Conservation (phyloP, 164 flowering plant genomes). For the Chimonanthus praecox region DNA sequence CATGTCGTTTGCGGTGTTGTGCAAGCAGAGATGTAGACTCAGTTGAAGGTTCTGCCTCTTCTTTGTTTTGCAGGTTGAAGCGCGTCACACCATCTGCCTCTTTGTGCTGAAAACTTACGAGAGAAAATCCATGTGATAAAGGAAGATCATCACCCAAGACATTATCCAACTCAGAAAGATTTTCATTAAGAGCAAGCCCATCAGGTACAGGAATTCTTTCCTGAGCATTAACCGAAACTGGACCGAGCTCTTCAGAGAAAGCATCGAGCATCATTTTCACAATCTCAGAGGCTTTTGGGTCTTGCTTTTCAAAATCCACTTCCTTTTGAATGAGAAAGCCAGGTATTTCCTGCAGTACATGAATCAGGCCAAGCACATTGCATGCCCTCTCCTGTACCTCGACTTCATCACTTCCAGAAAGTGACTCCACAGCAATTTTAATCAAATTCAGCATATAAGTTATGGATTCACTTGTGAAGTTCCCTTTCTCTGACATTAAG, state of each 20-base stretch:
- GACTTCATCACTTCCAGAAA: constrained; percentile 56
- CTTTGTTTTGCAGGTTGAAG: constrained; percentile 28
- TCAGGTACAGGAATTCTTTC: constrained; percentile 70
- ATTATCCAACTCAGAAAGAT: constrained; percentile 62
- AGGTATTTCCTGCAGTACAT: constrained; percentile 38
- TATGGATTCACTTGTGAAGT: constrained; percentile 42
- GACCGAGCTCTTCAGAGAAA: constrained; percentile 69
- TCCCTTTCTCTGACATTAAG: constrained; percentile 12
- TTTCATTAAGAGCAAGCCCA: constrained; percentile 56
- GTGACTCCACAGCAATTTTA: constrained; percentile 56
- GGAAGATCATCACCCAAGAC: constrained; percentile 50
- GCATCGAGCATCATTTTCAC: constrained; percentile 39
- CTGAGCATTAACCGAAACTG: constrained; percentile 69
- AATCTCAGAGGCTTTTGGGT: constrained; percentile 26
- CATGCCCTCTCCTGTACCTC: constrained; percentile 75
- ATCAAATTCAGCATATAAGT: constrained; percentile 37
- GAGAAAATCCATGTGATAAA: constrained; percentile 35
- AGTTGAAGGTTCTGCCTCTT: constrained; percentile 41
- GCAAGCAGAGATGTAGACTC: constrained; percentile 68
- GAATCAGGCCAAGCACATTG: constrained; percentile 63
- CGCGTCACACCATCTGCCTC: constrained; percentile 20
- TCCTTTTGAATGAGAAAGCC: constrained; percentile 25
- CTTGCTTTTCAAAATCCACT: constrained; percentile 19
- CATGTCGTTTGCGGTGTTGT: constrained; percentile 82
- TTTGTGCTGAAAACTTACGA: constrained; percentile 23